A percentile compares a stretch with the other conserved stretches of the same genome.
Conservation (phyloP, 192 early-diverging fungal genomes). For the Umbelopsis ramanniana region DNA sequence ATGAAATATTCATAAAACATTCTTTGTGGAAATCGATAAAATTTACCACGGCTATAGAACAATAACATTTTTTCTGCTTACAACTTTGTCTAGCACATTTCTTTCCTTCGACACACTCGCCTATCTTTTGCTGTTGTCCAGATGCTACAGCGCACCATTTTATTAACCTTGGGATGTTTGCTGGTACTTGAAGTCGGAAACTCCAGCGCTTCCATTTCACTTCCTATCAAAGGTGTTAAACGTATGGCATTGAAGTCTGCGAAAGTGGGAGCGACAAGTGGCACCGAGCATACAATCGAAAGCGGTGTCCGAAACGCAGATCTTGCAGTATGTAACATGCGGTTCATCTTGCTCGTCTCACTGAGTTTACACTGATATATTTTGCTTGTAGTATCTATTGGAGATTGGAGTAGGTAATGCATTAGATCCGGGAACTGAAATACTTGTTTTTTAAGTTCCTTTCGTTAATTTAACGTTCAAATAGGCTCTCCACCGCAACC, state of each 20-base stretch:
- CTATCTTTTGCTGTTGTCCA: neutral
- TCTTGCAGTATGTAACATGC: slow-evolving; percentile 6
- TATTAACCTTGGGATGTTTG: neutral
- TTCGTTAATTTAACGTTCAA: neutral
- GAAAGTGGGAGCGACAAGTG: neutral
- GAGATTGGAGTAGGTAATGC: slow-evolving; percentile 13
- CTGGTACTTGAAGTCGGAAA: neutral
- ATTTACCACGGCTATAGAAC: neutral
- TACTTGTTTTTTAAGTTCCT: neutral
- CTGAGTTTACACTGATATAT: too few species aligned
- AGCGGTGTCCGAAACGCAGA: slow-evolving; percentile 9
- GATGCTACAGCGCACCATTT: neutral
- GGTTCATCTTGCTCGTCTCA: neutral
- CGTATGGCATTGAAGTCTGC: neutral
- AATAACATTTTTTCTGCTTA: neutral
- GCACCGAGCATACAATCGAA: neutral
- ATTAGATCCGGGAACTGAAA: neutral
- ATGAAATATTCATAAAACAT: neutral
- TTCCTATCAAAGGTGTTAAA: slow-evolving; percentile 5
- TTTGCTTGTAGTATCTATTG: neutral
- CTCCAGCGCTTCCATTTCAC: neutral
- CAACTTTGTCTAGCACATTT: neutral
- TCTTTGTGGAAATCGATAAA: neutral
- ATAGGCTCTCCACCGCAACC: slow-evolving; percentile 39
- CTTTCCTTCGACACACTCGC: neutral